Evolutionary conservation across 768 basidiomycete species (phyloP), one percentile per base, ranked within the genome.

Genomic region (Rhodotorula paludigena): DNA sequence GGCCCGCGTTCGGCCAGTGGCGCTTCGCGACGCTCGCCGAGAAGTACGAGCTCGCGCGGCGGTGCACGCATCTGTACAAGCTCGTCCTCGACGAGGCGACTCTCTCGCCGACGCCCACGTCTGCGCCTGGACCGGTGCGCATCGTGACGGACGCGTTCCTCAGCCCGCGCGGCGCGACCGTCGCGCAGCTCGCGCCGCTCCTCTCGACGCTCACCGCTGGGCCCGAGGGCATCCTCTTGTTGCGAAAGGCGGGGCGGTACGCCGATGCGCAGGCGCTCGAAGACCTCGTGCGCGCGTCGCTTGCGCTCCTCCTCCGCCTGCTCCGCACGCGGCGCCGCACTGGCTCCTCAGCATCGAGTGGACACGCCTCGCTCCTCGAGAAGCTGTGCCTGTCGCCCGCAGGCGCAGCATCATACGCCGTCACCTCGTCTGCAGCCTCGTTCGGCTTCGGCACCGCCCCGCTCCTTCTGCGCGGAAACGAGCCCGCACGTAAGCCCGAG

Each of bases 1-100:
- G 92, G 92, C 84, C 87, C 1, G 87, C 88, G 73, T 88, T 90
- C 77, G 77, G 85, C 45, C 84, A 85, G 5, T 97, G 92, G 92
- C 89, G 89, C 76, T 96, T 92, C 71, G 81, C 81, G 8, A 87
- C 87, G 62, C 81, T 92, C 20, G 87, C 87, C 9, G 88, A 90
- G 75, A 83, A 89, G 45, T 93, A 90, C 74, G 88, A 90, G 79
- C 87, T 97, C 54, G 87, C 87, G 28, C 81, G 83, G 59, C 81
- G 85, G 23, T 81, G 91, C 33, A 83, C 85, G 16, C 80, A 81
- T 14, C 80, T 93, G 36, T 93, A 89, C 76, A 80, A 83, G 21
- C 82, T 84, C 47, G 83, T 92, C 20, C 77, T 94, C 52, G 67
- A 73, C 20, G 67, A 69, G 41, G 67, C 49, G 18, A 60, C 62